Evolutionary conservation across 352 stramenopile genomes (phyloP).

Genomic region (Phytophthora gonapodyides): DNA sequence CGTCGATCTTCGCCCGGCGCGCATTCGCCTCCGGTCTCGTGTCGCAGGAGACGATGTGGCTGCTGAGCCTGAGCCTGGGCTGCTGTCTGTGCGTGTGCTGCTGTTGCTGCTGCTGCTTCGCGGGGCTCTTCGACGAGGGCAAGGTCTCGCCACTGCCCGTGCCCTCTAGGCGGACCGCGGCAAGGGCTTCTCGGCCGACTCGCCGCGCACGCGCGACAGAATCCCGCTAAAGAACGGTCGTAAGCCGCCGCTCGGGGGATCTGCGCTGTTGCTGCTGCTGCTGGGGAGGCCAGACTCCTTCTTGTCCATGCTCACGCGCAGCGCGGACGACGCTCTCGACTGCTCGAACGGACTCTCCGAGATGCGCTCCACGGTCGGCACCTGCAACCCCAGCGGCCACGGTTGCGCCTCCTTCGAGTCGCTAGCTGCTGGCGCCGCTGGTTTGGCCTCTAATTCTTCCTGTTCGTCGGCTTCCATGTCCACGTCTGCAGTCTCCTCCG

Average conservation of each 20-base stretch:
- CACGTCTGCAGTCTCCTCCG: conserved; percentile 37
- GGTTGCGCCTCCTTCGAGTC: conserved; percentile 12
- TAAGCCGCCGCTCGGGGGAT: conserved; percentile 11
- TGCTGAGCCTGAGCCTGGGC: conserved; percentile 34
- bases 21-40: conserved; percentile 2
- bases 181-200: conserved; percentile 40
- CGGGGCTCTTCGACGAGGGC: conserved; percentile 40
- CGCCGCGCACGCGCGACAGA: conserved; percentile 44
- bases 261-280: neutral
- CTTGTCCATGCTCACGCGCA: conserved; percentile 33
- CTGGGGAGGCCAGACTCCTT: conserved; percentile 11
- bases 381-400: conserved; percentile 19
- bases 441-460: conserved; percentile 33
- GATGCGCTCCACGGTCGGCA: conserved; percentile 38
- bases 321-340: conserved; percentile 29
- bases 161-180: conserved; percentile 33
- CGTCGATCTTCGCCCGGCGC: conserved; percentile 2
- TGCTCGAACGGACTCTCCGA: conserved; percentile 39
- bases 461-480: conserved; percentile 44
- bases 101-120: conserved; percentile 42
- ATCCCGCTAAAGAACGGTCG: conserved; percentile 53
- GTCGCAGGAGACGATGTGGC: conserved; percentile 22
- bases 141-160: conserved; percentile 39
- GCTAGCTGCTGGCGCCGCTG: conserved; percentile 20
- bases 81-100: conserved; percentile 40